Evolutionary conservation across 2,329 filamentous ascomycete genomes (phyloP).

Genomic region (Juglanconis oblonga): DNA sequence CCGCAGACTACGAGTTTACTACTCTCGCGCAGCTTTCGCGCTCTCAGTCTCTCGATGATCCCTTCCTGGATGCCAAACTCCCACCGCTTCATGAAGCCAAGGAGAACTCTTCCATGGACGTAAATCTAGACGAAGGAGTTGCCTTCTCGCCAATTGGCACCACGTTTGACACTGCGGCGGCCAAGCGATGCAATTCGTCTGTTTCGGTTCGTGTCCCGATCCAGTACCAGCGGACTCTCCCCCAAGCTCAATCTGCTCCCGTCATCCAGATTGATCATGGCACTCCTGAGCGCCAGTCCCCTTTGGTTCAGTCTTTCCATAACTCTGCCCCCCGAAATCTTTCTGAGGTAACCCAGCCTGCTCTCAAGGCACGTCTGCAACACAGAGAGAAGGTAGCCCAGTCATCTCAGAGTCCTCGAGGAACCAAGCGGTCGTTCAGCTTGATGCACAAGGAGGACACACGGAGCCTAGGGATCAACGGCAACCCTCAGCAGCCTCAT

Average conservation of each 20-base stretch:
- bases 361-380: neutral
- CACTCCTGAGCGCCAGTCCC: neutral
- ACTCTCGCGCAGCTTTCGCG: neutral
- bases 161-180: too few relatives aligned
- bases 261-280: neutral
- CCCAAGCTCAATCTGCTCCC: neutral
- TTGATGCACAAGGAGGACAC: neutral
- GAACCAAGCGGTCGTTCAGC: neutral
- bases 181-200: too few relatives aligned
- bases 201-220: neutral
- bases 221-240: neutral
- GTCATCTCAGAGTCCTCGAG: neutral
- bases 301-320: too few relatives aligned
- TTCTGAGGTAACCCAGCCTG: neutral
- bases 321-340: neutral
- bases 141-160: too few relatives aligned
- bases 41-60: neutral
- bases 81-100: neutral
- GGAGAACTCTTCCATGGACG: too few relatives aligned
- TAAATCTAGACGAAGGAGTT: too few relatives aligned
- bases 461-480: neutral
- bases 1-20: neutral
- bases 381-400: neutral
- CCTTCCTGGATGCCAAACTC: too few relatives aligned
- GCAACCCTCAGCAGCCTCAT: neutral